Percentiles rank a stretch among this genome's conserved stretches.
Evolutionary conservation across 768 basidiomycete species (phyloP).

Genomic region (Fomitopsis pulvina): DNA sequence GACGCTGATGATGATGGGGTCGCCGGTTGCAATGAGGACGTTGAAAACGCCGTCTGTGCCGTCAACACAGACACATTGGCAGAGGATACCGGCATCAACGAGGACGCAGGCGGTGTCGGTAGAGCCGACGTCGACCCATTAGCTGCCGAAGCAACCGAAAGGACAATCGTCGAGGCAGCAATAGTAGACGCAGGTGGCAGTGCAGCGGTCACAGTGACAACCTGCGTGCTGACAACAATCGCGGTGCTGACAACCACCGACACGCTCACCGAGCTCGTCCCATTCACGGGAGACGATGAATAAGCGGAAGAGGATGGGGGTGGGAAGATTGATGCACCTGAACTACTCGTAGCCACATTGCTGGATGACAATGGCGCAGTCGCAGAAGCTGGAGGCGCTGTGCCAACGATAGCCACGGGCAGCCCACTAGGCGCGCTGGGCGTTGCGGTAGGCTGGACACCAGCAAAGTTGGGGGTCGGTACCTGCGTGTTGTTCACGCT

Average conservation of each 20-base stretch:
- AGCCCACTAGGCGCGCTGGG: constrained; percentile 1
- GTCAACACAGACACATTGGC: background rate
- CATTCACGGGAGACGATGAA: background rate
- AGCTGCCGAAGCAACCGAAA: background rate
- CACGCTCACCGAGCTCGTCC: background rate
- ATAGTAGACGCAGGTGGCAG: background rate
- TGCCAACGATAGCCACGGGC: background rate
- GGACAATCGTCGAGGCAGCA: background rate
- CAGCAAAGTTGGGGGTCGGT: constrained; percentile 16
- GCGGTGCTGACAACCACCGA: constrained; percentile 8
- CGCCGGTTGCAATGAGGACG: background rate
- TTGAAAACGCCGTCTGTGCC: background rate
- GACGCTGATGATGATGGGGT: background rate
- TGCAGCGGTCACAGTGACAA: constrained; percentile 18
- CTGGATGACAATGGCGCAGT: constrained; percentile 2
- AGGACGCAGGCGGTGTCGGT: background rate
- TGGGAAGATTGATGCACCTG: background rate
- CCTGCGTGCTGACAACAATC: constrained; percentile 18
- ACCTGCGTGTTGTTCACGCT: constrained; percentile 20
- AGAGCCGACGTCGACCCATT: background rate
- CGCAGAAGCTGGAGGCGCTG: background rate
- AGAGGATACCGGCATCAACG: background rate
- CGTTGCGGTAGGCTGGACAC: constrained; percentile 1
- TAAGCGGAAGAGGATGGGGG: background rate
- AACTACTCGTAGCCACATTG: background rate